Percentiles rank a stretch among this genome's conserved stretches.
Evolutionary conservation across 2,329 filamentous ascomycete genomes (phyloP).

Genomic region (Sporothrix humicola): DNA sequence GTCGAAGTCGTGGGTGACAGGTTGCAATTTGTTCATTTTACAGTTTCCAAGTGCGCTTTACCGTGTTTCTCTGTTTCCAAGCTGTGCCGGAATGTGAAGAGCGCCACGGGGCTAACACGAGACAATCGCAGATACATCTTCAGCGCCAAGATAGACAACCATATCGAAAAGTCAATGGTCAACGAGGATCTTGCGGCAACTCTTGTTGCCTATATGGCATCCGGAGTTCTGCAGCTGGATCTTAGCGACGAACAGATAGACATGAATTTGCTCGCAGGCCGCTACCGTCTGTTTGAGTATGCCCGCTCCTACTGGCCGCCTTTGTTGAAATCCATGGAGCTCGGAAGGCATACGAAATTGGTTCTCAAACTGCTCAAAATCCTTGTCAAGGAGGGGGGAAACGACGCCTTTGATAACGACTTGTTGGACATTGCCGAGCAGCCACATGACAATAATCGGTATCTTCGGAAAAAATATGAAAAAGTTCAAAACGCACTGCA

Average conservation of each 20-base stretch:
- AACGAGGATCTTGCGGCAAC: background rate
- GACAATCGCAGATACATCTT: slow-evolving; percentile 19
- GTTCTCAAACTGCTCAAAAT: slow-evolving; percentile 9
- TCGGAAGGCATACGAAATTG: background rate
- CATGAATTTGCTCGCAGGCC: slow-evolving; percentile 9
- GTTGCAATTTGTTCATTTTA: slow-evolving; percentile 25
- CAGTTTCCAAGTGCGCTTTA: slow-evolving; percentile 8
- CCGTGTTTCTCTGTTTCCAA: slow-evolving; percentile 6
- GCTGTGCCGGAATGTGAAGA: background rate
- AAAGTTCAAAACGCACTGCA: background rate
- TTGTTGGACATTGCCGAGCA: background rate
- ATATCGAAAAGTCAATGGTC: background rate
- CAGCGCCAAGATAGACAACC: background rate
- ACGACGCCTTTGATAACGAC: background rate
- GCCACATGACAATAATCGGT: background rate
- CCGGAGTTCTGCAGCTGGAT: background rate
- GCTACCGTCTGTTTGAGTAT: slow-evolving; percentile 14
- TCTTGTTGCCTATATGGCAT: slow-evolving; percentile 8
- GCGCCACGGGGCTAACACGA: background rate
- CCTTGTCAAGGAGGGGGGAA: background rate
- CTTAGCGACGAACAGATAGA: slow-evolving; percentile 8
- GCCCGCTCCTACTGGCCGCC: slow-evolving; percentile 4
- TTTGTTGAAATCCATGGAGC: background rate
- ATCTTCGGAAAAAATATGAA: background rate
- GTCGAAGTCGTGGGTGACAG: slow-evolving; percentile 22